Conservation (phyloP, 2,329 filamentous ascomycete species). For the Aaosphaeria pasadenensis region DNA sequence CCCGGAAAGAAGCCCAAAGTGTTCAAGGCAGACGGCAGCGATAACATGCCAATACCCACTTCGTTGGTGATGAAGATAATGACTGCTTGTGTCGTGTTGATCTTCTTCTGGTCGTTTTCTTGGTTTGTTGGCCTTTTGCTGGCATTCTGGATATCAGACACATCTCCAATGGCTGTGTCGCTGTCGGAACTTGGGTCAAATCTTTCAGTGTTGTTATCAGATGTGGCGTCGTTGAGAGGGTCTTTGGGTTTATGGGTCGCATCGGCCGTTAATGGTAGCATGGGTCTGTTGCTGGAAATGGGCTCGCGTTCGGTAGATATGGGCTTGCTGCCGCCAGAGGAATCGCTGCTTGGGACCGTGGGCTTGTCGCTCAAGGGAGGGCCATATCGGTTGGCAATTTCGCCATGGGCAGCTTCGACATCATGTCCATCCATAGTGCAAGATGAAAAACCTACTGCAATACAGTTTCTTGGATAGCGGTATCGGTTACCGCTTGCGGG, state of each 20-base stretch:
- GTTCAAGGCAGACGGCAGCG: slow-evolving; percentile 21
- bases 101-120: slow-evolving; percentile 12
- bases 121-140: slow-evolving; percentile 10
- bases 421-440: slow-evolving; percentile 13
- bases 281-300: slow-evolving; percentile 16
- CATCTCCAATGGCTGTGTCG: slow-evolving; percentile 18
- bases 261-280: slow-evolving; percentile 17
- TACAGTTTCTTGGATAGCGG: too few relatives aligned
- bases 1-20: slow-evolving; percentile 25
- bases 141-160: slow-evolving; percentile 21
- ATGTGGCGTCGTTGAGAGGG: slow-evolving; percentile 1
- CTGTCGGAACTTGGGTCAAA: slow-evolving; percentile 15
- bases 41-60: slow-evolving; percentile 28
- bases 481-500: too few relatives aligned
- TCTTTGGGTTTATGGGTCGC: slow-evolving; percentile 16
- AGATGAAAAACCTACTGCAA: too few relatives aligned
- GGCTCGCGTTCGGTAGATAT: too few relatives aligned
- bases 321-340: slow-evolving; percentile 5
- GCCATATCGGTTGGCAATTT: slow-evolving; percentile 11
- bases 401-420: slow-evolving; percentile 9
- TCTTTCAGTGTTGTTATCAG: slow-evolving; percentile 10
- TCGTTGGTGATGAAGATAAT: slow-evolving; percentile 30
- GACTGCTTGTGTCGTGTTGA: slow-evolving; percentile 23
- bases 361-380: slow-evolving; percentile 7
- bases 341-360: neutral